phyloP scores from a whole-genome alignment of 2,329 filamentous ascomycete genomes.

The Pseudocercospora vitis region DNA sequence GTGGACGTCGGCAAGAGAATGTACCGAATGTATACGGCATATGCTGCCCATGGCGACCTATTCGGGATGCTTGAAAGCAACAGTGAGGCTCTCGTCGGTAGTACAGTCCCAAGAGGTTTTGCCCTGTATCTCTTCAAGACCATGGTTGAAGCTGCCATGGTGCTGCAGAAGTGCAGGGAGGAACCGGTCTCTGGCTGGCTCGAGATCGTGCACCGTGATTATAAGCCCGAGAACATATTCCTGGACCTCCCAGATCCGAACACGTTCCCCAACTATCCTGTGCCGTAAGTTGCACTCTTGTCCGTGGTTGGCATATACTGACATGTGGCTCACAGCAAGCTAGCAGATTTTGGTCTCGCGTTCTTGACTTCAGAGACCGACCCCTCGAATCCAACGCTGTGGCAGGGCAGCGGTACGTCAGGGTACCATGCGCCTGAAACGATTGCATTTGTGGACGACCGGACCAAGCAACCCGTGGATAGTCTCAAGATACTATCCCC shows the following conservation, averaged over 20 bases:
- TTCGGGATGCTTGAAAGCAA: neutral
- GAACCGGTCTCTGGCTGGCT: too few relatives aligned
- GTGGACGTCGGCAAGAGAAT: neutral
- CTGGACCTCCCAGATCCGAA: constrained; percentile 11
- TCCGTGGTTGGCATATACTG: neutral
- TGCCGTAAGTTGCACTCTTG: neutral
- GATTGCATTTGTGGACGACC: constrained; percentile 5
- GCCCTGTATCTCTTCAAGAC: constrained; percentile 16
- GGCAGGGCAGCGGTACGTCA: constrained; percentile 12
- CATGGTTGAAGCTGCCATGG: constrained; percentile 12
- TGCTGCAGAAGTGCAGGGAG: constrained; percentile 14
- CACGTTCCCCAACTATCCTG: constrained; percentile 10
- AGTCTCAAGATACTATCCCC: constrained; percentile 19
- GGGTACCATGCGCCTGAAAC: constrained; percentile 22
- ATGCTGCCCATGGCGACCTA: constrained; percentile 13
- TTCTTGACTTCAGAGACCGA: constrained; percentile 18
- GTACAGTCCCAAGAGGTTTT: constrained; percentile 7
- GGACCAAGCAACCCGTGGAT: constrained; percentile 15
- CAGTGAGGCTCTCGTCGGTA: neutral
- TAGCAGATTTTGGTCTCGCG: constrained; percentile 26
- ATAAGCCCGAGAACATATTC: constrained; percentile 29
- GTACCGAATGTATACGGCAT: constrained; percentile 14
- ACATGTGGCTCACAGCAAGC: constrained; percentile 10
- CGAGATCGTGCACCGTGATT: constrained; percentile 27
- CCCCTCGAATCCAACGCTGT: constrained; percentile 17